These are phyloP conservation scores for Penicillium rolfsii DNA, from an alignment of 2,329 filamentous ascomycete genomes.

Conservation along the genomic window DNA sequence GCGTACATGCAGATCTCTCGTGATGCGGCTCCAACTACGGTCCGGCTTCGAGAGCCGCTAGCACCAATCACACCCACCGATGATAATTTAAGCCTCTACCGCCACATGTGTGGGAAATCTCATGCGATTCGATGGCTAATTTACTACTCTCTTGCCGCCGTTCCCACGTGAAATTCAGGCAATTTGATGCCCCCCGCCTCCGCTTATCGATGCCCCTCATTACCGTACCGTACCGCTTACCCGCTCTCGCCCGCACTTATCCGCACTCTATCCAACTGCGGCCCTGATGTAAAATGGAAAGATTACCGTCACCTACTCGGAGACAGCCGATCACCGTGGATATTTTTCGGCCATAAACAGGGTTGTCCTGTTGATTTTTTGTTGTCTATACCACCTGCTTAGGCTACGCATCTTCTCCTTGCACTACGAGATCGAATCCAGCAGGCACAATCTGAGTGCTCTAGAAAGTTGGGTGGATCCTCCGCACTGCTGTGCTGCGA, in stretches of 20 bases:
- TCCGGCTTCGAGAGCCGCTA: too few relatives aligned
- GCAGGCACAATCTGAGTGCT: constrained; percentile 15
- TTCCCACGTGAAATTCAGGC: not conserved
- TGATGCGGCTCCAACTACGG: too few relatives aligned
- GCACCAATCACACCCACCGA: too few relatives aligned
- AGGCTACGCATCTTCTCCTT: not conserved
- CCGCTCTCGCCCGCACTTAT: constrained; percentile 11
- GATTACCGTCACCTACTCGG: constrained; percentile 20
- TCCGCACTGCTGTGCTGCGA: not conserved
- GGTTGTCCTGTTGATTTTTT: constrained; percentile 3
- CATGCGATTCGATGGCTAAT: too few relatives aligned
- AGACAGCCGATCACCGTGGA: constrained; percentile 28
- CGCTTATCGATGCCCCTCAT: constrained; percentile 15
- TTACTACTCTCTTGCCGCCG: too few relatives aligned
- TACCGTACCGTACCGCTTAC: constrained; percentile 6
- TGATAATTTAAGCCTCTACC: too few relatives aligned
- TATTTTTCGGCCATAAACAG: not conserved
- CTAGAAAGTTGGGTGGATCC: not conserved
- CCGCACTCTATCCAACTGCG: not conserved
- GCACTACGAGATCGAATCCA: constrained; percentile 10
- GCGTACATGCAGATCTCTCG: too few relatives aligned
- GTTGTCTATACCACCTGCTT: not conserved
- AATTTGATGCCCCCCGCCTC: not conserved
- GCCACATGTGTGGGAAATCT: too few relatives aligned
- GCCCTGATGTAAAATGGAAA: not conserved